Base-by-base conservation (phyloP, 1,284 basidiomycete genomes). In the Ganoderma sinense region DNA sequence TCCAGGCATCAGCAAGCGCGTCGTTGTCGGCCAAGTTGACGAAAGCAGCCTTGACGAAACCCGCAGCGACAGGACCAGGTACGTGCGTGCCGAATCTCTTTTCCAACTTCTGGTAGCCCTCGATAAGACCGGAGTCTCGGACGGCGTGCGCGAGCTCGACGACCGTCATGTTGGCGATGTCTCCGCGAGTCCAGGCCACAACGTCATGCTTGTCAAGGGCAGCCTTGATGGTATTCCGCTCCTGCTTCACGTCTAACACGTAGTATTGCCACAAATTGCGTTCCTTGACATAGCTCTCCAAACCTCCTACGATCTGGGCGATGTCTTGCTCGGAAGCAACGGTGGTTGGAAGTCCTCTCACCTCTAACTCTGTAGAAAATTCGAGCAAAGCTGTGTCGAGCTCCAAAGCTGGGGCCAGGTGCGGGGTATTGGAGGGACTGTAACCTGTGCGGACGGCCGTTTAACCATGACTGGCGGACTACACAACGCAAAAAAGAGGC, bases 231-330 rank as follows among this genome's bases (percentile, higher is more conserved):
- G 84, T 80, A 7, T 84, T 84, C 70, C 84, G 87, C 79, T 94
- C 90, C 68, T 84, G 80, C 55, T 84, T 82, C 7, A 90, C 86
- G 77, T 98, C 91, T 60, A 98, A 84, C 29, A 96, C 93, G 78
- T 98, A 98, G 83, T 92, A 98, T 76, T 98, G 92, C 95, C 96
- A 98, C 31, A 98, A 81, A 53, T 94, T 87, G 48, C 93, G 88
- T 4, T 82, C 82, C 66, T 92, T 88, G 72, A 96, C 77, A 41
- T 89, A 85, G 18, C 86, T 80, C 56, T 86, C 80, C 76, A 98
- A 89, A 16, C 90, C 91, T 29, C 79, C 76, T 62, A 93, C 84
- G 69, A 98, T 84, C 11, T 78, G 78, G 67, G 91, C 86, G 66
- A 98, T 81, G 77, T 98, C 97, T 43, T 83, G 77, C 63, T 88